A percentile compares a stretch with the other conserved stretches of the same genome.
phyloP scores from a whole-genome alignment of 441 rosid genomes.

The Theobroma grandiflorum region DNA sequence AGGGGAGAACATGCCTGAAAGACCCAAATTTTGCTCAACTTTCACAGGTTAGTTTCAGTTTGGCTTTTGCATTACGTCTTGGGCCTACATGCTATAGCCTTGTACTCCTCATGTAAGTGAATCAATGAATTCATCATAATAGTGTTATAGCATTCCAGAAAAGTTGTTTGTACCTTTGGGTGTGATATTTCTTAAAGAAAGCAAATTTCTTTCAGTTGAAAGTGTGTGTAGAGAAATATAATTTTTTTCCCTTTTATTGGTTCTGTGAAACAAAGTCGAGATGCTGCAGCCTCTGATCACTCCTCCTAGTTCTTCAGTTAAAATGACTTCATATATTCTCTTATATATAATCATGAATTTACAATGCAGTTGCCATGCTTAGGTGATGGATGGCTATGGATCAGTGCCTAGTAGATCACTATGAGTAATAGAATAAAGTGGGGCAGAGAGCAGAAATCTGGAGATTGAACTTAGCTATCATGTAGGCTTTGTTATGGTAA shows the following conservation, averaged over 20 bases:
- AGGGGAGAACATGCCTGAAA: conserved; percentile 45
- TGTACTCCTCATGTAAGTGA: no score
- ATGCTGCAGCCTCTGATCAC: background rate
- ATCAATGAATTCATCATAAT: no score
- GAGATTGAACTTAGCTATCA: background rate
- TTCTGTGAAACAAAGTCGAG: no score
- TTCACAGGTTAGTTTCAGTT: conserved; percentile 49
- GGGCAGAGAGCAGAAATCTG: background rate
- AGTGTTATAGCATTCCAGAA: background rate
- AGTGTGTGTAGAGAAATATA: background rate
- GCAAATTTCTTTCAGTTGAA: background rate
- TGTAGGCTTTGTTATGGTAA: background rate
- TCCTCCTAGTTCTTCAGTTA: background rate
- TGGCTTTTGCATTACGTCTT: background rate
- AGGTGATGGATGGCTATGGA: background rate
- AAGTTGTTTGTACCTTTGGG: background rate
- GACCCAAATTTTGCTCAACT: conserved; percentile 65
- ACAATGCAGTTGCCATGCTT: background rate
- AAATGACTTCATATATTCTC: background rate
- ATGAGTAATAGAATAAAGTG: background rate
- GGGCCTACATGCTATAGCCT: no score
- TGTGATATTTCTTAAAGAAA: background rate
- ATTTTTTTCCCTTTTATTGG: no score
- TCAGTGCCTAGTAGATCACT: background rate
- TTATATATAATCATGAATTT: background rate